These are phyloP conservation scores for Coriolopsis trogii DNA, from an alignment of 1,284 basidiomycete species.

Conservation along the genomic window DNA sequence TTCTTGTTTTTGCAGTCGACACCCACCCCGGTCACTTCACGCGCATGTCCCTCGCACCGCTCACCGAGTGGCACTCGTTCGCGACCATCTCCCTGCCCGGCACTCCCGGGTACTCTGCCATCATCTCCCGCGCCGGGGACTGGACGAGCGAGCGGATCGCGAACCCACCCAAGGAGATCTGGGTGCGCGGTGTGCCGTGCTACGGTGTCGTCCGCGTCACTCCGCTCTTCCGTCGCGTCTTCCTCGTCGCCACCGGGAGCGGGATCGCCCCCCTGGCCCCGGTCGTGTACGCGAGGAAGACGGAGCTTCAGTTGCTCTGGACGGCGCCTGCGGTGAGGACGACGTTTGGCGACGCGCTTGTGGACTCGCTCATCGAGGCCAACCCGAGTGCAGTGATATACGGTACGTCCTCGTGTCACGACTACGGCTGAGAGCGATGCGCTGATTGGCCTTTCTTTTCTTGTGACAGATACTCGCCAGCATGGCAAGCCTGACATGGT, in stretches of 20 bases:
- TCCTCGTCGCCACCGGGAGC: slow-evolving; percentile 61
- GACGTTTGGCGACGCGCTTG: slow-evolving; percentile 59
- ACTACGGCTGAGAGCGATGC: no score
- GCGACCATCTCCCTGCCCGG: slow-evolving; percentile 55
- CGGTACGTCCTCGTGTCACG: slow-evolving; percentile 38
- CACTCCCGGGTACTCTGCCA: slow-evolving; percentile 53
- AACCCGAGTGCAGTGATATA: slow-evolving; percentile 58
- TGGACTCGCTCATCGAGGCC: slow-evolving; percentile 52
- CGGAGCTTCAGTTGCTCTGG: slow-evolving; percentile 58
- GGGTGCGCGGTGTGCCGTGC: slow-evolving; percentile 57
- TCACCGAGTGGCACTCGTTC: slow-evolving; percentile 64
- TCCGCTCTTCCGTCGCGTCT: slow-evolving; percentile 54
- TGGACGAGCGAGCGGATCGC: slow-evolving; percentile 56
- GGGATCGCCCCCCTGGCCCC: slow-evolving; percentile 62
- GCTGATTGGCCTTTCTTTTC: not conserved
- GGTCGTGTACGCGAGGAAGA: slow-evolving; percentile 49
- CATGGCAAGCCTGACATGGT: slow-evolving; percentile 66
- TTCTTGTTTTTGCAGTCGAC: no score
- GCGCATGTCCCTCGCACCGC: slow-evolving; percentile 52
- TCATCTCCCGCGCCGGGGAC: slow-evolving; percentile 59
- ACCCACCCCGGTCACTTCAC: slow-evolving; percentile 57
- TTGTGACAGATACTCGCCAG: slow-evolving; percentile 50
- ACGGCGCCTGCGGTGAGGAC: slow-evolving; percentile 57
- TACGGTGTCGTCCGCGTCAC: slow-evolving; percentile 58
- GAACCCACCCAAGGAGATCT: slow-evolving; percentile 52